Evolutionary conservation across 164 flowering plant genomes (phyloP).

Genomic region (Nymphaea thermarum): DNA sequence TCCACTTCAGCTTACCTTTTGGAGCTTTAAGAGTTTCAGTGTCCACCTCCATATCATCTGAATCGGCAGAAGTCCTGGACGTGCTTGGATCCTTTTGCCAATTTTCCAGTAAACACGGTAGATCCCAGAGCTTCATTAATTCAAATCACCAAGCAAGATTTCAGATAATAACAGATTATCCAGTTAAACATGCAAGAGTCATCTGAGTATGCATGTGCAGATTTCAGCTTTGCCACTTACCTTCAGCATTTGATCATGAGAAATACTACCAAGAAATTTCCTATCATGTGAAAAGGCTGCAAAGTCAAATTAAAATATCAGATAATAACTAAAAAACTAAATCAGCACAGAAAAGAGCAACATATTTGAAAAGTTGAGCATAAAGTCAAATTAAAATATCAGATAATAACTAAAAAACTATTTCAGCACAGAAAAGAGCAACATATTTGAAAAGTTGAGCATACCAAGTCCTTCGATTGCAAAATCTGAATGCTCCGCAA

Average conservation of each 20-base stretch:
- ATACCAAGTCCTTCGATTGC: conserved; percentile 94
- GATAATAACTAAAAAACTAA: not conserved
- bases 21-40: not conserved
- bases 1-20: not conserved
- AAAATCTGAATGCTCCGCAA: conserved; percentile 91
- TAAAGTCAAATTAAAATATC: conserved; percentile 5
- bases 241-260: conserved; percentile 81
- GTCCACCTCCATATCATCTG: conserved; percentile 1
- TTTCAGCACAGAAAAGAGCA: not conserved
- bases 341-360: not conserved
- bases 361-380: too few relatives aligned
- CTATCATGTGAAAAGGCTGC: conserved; percentile 88
- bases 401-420: not conserved
- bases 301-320: conserved; percentile 4
- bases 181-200: not conserved
- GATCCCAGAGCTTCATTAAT: not conserved
- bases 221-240: conserved; percentile 17
- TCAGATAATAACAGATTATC: not conserved
- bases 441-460: not conserved
- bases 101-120: not conserved
- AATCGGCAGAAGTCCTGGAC: not conserved
- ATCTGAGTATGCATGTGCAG: not conserved
- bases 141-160: not conserved
- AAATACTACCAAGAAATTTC: conserved; percentile 80
- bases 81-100: not conserved